Percentiles rank a stretch among this genome's conserved stretches.
These are phyloP conservation scores for Puccinellia tenuiflora DNA, from an alignment of 176 grass and related monocot species.

Conservation along the genomic window DNA sequence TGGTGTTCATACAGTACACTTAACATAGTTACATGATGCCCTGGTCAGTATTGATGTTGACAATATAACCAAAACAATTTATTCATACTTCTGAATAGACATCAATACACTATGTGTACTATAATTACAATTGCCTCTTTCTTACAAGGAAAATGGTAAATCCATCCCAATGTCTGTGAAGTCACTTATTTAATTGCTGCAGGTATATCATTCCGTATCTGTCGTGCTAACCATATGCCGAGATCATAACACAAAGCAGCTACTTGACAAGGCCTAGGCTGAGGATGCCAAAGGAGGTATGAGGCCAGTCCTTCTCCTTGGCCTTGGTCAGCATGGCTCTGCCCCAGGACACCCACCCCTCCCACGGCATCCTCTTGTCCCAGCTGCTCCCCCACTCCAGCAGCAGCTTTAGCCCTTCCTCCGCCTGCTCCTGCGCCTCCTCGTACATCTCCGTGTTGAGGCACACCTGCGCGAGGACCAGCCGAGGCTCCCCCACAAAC, in stretches of 20 bases:
- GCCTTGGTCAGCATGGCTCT: conserved; percentile 63
- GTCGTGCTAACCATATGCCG: background rate
- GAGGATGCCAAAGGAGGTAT: conserved; percentile 50
- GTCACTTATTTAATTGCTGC: background rate
- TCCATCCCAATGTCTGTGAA: background rate
- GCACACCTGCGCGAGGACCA: conserved; percentile 43
- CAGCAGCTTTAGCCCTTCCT: conserved; percentile 50
- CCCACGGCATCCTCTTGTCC: conserved; percentile 89
- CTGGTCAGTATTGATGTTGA: no score
- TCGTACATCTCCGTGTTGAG: conserved; percentile 56
- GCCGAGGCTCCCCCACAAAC: conserved; percentile 53
- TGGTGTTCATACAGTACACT: background rate
- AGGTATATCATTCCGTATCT: background rate
- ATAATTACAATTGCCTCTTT: background rate
- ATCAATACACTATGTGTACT: background rate
- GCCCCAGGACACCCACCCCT: conserved; percentile 73
- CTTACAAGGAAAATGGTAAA: background rate
- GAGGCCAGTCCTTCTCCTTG: conserved; percentile 61
- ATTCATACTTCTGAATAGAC: background rate
- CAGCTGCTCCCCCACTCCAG: conserved; percentile 81
- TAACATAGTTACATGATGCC: background rate
- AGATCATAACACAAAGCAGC: background rate
- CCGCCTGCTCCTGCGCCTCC: conserved; percentile 46
- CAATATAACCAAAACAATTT: no score
- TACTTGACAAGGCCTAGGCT: conserved; percentile 55